Base-by-base conservation (phyloP, 768 basidiomycete species). In the Leucocoprinus birnbaumii region DNA sequence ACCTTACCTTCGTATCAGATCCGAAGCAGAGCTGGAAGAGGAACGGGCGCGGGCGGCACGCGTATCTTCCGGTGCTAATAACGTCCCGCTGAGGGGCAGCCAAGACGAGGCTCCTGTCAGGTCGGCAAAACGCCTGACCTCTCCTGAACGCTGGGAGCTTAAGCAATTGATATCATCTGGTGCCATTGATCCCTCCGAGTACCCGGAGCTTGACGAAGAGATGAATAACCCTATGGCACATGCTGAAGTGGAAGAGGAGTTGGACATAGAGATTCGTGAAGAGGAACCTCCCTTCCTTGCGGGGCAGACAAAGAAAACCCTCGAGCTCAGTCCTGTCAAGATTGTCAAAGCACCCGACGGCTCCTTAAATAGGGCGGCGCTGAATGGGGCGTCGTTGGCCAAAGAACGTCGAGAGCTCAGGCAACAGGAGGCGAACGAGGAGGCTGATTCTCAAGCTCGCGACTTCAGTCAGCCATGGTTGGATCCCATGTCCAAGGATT, bases 331-430 rank as follows among this genome's bases (percentile, higher is more conserved):
- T 66, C 97, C 97, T 0, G 94, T 98, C 62, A 98, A 98, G 71
- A 91, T 99, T 58, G 90, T 99, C 65, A 98, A 98, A 67, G 97
- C 97, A 19, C 97, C 97, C 0, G 97, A 99, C 71, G 97, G 97
- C 18, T 95, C 95, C 5, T 69, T 99, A 56, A 99, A 99, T 63
- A 80, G 97, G 57, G 95, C 97, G 18, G 97, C 97, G 4, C 80
- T 98, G 37, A 91, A 92, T 1, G 95, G 96, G 19, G 94, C 94
- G 21, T 86, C 94, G 1, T 74, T 98, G 2, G 92, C 96, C 11
- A 97, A 97, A 69, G 97, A 99, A 70, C 84, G 97, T 51, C 82
- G 95, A 42, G 97, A 99, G 68, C 71, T 98, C 48, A 83, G 94
- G 59, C 92, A 95, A 62, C 92, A 98, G 67, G 95, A 98, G 66